Percentiles rank a stretch among this genome's conserved stretches.
phyloP scores from a whole-genome alignment of 2,329 filamentous ascomycete species.

The Calonectria hawksworthii region DNA sequence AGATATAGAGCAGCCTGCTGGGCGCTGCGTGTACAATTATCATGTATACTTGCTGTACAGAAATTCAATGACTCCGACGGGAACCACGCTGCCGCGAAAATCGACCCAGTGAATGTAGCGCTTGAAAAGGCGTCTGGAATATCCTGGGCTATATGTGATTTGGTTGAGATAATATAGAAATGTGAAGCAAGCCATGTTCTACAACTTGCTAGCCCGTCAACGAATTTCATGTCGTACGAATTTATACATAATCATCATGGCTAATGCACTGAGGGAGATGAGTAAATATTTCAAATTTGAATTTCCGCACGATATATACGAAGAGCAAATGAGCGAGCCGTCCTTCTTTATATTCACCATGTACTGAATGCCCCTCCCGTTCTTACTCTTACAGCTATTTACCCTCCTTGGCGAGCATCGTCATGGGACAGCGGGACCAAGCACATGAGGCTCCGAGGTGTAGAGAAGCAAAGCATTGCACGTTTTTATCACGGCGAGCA shows the following conservation, averaged over 20 bases:
- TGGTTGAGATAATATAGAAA: too few relatives aligned
- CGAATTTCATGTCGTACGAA: background rate
- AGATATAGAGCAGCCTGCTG: conserved; percentile 32
- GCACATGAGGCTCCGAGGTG: background rate
- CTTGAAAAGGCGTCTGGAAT: too few relatives aligned
- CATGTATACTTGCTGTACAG: conserved; percentile 49
- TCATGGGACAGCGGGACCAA: background rate
- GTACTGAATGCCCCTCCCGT: background rate
- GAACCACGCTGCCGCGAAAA: background rate
- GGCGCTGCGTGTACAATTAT: conserved; percentile 47
- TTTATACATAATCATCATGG: too few relatives aligned
- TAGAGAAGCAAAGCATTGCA: background rate
- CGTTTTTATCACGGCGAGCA: background rate
- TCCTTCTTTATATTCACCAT: background rate
- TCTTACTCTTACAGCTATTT: background rate
- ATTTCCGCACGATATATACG: background rate
- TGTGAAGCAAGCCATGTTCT: too few relatives aligned
- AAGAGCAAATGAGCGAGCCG: background rate
- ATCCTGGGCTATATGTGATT: too few relatives aligned
- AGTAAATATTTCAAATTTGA: background rate
- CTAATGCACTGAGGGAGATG: too few relatives aligned
- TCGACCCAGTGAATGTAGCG: conserved; percentile 4
- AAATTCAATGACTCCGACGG: conserved; percentile 24
- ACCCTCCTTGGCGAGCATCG: background rate
- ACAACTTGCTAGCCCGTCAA: background rate